Evolutionary conservation across 1,284 basidiomycete species (phyloP).

Genomic region (Tilletia horrida): DNA sequence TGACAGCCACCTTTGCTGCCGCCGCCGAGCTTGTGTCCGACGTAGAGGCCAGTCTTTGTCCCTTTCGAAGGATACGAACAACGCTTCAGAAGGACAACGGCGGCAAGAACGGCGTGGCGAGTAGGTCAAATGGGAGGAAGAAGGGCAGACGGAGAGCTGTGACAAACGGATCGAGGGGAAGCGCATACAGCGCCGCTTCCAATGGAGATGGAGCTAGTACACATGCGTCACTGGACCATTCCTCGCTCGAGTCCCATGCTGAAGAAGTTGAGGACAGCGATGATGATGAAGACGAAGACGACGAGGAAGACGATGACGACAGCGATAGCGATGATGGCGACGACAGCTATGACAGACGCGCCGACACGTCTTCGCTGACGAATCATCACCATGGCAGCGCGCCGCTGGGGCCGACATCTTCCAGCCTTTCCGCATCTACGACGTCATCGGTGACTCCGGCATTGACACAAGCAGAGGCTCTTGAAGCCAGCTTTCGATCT

Average conservation of each 20-base stretch:
- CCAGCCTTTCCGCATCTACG: too few species aligned
- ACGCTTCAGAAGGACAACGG: neutral
- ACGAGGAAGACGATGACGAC: neutral
- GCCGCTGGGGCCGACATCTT: too few species aligned
- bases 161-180: too few species aligned
- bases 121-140: too few species aligned
- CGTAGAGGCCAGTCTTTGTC: neutral
- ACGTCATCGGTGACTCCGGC: neutral
- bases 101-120: too few species aligned
- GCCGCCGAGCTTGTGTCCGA: conserved; percentile 12
- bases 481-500: conserved; percentile 8
- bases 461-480: neutral
- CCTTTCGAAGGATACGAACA: neutral
- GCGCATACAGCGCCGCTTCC: too few species aligned
- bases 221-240: too few species aligned
- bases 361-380: neutral
- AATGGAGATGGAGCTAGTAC: too few species aligned
- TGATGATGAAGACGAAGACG: neutral
- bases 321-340: neutral
- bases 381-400: neutral
- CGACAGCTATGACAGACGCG: neutral
- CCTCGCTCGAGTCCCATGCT: too few species aligned
- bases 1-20: neutral
- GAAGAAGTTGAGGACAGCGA: neutral
- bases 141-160: too few species aligned